These are phyloP conservation scores for Didymella segeticola DNA, from an alignment of 2,329 filamentous ascomycete species.

Conservation along the genomic window DNA sequence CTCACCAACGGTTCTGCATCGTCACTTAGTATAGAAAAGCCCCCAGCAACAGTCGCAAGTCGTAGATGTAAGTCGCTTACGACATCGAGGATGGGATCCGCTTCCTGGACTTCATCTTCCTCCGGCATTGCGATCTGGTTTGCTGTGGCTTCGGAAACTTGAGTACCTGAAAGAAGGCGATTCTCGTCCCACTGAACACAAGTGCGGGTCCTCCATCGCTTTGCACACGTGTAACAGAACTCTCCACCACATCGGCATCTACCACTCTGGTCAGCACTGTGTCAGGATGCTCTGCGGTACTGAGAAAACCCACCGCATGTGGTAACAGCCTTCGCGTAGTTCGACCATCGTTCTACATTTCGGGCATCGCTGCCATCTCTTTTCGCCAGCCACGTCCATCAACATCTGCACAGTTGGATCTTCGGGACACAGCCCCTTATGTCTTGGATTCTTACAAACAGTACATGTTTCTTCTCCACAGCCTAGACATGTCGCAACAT, in stretches of 20 bases:
- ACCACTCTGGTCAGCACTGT: too few relatives aligned
- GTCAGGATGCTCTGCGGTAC: too few relatives aligned
- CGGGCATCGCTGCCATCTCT: constrained; percentile 28
- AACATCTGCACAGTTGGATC: constrained; percentile 24
- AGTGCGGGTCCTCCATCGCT: constrained; percentile 34
- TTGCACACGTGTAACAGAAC: constrained; percentile 73
- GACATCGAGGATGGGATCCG: constrained; percentile 17
- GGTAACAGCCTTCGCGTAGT: constrained; percentile 22
- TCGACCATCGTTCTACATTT: constrained; percentile 29
- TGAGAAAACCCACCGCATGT: constrained; percentile 22
- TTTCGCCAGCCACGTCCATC: constrained; percentile 22
- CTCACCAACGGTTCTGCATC: constrained; percentile 10
- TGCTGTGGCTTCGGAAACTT: background rate
- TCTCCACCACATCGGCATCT: constrained; percentile 63
- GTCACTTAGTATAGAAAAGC: constrained; percentile 16
- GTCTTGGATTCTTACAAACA: constrained; percentile 19
- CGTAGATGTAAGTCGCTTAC: constrained; percentile 19
- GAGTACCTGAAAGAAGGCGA: constrained; percentile 14
- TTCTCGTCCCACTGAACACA: constrained; percentile 20
- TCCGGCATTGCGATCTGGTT: constrained; percentile 22
- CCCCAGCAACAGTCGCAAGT: constrained; percentile 21
- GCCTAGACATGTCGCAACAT: constrained; percentile 17
- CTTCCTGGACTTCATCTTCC: constrained; percentile 20
- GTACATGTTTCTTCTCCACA: constrained; percentile 21
- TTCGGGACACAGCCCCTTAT: constrained; percentile 19